Conservation (phyloP, 2,329 filamentous ascomycete genomes). For the Colletotrichum limetticola region DNA sequence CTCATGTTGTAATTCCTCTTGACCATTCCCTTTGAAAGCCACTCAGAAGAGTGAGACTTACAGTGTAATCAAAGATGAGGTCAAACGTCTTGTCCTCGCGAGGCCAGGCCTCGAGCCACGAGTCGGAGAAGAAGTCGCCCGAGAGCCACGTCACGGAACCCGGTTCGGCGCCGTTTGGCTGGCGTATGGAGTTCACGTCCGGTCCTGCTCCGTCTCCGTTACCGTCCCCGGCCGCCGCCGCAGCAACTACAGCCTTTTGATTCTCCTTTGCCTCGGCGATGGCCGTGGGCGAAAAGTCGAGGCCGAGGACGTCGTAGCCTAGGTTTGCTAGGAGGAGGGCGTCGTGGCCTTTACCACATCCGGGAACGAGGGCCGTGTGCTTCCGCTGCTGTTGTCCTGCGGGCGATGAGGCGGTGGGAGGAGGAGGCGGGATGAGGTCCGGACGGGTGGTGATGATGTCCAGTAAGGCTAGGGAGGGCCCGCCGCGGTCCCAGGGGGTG, state of each 20-base stretch:
- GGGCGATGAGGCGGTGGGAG: not conserved
- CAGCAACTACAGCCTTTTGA: slow-evolving; percentile 40
- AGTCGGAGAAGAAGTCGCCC: slow-evolving; percentile 75
- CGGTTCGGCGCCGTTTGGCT: slow-evolving; percentile 49
- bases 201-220: slow-evolving; percentile 46
- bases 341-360: slow-evolving; percentile 86
- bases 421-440: slow-evolving; percentile 52
- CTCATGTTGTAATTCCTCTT: not conserved
- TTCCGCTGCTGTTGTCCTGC: not conserved
- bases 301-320: slow-evolving; percentile 81
- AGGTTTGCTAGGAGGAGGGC: slow-evolving; percentile 78
- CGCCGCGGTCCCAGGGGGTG: slow-evolving; percentile 68
- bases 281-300: slow-evolving; percentile 71
- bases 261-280: slow-evolving; percentile 58
- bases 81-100: slow-evolving; percentile 66
- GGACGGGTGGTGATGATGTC: slow-evolving; percentile 60
- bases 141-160: slow-evolving; percentile 67
- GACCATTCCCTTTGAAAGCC: not conserved
- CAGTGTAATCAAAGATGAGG: slow-evolving; percentile 72
- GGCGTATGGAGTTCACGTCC: slow-evolving; percentile 53
- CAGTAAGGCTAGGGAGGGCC: slow-evolving; percentile 62
- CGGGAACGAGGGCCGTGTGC: slow-evolving; percentile 74
- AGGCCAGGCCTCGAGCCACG: slow-evolving; percentile 59
- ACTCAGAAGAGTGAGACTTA: slow-evolving; percentile 45
- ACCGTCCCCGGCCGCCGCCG: too few relatives aligned